Evolutionary conservation across 1,284 basidiomycete genomes (phyloP).

Genomic region (Tilletia horrida): DNA sequence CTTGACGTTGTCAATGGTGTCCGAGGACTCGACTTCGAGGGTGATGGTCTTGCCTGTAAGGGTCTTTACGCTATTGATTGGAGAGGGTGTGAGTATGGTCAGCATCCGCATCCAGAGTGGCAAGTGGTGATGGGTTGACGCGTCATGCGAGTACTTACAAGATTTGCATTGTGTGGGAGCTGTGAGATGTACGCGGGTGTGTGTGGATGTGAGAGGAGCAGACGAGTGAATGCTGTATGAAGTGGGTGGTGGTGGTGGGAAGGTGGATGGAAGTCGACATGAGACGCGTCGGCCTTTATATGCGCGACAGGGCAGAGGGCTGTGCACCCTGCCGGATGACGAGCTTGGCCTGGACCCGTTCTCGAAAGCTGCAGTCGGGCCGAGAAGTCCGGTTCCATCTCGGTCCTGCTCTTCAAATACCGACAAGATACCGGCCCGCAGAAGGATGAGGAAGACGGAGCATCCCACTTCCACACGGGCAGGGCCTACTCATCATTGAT

Average conservation of each 20-base stretch:
- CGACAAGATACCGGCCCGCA: too few species aligned
- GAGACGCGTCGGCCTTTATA: too few species aligned
- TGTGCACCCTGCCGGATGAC: too few species aligned
- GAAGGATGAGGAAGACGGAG: too few species aligned
- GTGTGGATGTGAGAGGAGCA: not conserved
- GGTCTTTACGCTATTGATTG: conserved; percentile 43
- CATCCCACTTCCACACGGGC: too few species aligned
- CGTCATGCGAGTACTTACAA: conserved; percentile 14
- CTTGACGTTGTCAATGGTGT: conserved; percentile 56
- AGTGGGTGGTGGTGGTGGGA: conserved; percentile 1
- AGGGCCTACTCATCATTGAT: too few species aligned
- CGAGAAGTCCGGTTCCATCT: too few species aligned
- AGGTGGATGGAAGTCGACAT: not conserved
- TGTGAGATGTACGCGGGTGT: not conserved
- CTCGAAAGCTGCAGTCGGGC: too few species aligned
- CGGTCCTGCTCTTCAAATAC: too few species aligned
- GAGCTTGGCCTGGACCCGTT: too few species aligned
- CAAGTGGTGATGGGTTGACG: not conserved
- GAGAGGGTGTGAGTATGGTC: not conserved
- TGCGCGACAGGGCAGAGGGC: too few species aligned
- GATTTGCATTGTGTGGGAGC: conserved; percentile 14
- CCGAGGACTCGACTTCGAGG: conserved; percentile 56
- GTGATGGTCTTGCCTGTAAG: conserved; percentile 56
- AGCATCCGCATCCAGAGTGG: not conserved
- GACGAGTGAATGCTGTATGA: not conserved